phyloP scores from a whole-genome alignment of 805 yeast species.

The Zygosaccharomyces kombuchaensis region DNA sequence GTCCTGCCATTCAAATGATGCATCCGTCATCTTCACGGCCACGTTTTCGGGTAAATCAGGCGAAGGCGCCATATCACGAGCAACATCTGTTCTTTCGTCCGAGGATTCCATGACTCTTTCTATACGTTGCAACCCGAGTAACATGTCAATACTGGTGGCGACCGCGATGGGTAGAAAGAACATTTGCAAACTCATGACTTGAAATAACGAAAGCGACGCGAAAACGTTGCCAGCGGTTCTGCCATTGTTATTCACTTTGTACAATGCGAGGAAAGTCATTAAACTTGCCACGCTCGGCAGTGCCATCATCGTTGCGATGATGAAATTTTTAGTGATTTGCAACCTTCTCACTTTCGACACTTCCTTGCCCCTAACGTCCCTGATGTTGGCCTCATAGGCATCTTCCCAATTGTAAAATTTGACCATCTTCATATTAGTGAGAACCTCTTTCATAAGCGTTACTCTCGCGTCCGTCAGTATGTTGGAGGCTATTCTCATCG shows the following conservation, averaged over 20 bases:
- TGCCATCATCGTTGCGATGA: slow-evolving; percentile 62
- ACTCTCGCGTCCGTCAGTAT: slow-evolving; percentile 73
- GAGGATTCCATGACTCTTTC: slow-evolving; percentile 48
- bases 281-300: slow-evolving; percentile 70
- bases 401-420: slow-evolving; percentile 90
- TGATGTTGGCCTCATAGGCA: slow-evolving; percentile 59
- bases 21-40: slow-evolving; percentile 50
- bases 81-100: slow-evolving; percentile 29
- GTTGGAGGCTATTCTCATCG: slow-evolving; percentile 53
- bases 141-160: slow-evolving; percentile 64
- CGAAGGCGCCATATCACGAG: slow-evolving; percentile 15
- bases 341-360: slow-evolving; percentile 55
- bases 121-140: slow-evolving; percentile 55
- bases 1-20: slow-evolving; percentile 64
- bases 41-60: slow-evolving; percentile 24
- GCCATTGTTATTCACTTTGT: slow-evolving; percentile 39
- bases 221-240: slow-evolving; percentile 60
- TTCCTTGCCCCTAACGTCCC: slow-evolving; percentile 56
- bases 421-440: slow-evolving; percentile 73
- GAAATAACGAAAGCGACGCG: slow-evolving; percentile 66
- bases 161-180: slow-evolving; percentile 68
- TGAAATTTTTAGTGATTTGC: slow-evolving; percentile 59
- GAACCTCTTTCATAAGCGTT: slow-evolving; percentile 68
- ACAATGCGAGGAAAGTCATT: slow-evolving; percentile 48
- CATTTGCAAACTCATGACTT: slow-evolving; percentile 55